These are phyloP conservation scores for Trichoderma orchidacearum DNA, from an alignment of 495 filamentous ascomycete genomes.

Conservation along the genomic window DNA sequence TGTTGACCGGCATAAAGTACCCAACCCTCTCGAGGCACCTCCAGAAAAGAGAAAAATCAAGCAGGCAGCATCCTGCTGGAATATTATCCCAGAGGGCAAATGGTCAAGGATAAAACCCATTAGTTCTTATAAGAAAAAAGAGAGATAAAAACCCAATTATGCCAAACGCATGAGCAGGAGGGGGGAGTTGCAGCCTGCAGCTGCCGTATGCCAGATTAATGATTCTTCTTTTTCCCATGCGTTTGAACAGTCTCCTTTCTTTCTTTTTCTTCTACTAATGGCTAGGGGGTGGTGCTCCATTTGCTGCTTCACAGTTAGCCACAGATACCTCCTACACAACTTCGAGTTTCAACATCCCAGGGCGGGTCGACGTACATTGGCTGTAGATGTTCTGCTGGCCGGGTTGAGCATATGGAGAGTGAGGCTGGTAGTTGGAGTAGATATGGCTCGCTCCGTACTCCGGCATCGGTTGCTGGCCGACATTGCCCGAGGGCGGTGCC, in stretches of 20 bases:
- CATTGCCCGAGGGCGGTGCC: conserved; percentile 47
- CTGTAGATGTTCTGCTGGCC: conserved; percentile 55
- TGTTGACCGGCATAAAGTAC: background rate
- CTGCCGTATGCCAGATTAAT: background rate
- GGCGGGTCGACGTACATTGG: conserved; percentile 54
- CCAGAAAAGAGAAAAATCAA: background rate
- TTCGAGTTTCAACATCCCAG: no score
- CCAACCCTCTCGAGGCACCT: background rate
- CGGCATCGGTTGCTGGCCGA: conserved; percentile 36
- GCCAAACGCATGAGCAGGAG: background rate
- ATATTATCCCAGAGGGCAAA: background rate
- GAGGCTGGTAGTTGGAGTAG: conserved; percentile 47
- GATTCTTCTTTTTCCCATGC: no score
- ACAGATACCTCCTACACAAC: no score
- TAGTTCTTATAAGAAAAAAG: background rate
- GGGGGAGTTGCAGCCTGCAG: background rate
- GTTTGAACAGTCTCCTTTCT: no score
- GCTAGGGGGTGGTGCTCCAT: background rate
- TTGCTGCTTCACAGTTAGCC: background rate
- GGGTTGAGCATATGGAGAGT: conserved; percentile 62
- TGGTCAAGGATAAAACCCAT: background rate
- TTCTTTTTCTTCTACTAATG: background rate
- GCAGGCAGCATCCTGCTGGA: background rate
- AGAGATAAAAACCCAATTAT: background rate
- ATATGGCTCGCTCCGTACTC: conserved; percentile 46